Evolutionary conservation across 495 filamentous ascomycete genomes (phyloP).

Genomic region (Aspergillus olivimuriae): DNA sequence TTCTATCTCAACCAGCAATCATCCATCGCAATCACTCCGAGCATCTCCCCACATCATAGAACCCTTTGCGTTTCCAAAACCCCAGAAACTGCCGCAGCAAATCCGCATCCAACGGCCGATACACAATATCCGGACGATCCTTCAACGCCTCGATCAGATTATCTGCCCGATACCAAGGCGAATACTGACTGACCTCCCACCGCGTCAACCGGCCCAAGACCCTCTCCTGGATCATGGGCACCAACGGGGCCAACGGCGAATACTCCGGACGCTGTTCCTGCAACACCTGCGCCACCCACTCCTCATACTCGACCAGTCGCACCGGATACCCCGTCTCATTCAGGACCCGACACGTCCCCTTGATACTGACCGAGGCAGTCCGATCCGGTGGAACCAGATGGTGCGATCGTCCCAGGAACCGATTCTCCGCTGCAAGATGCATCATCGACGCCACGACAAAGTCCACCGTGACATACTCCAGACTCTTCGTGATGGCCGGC

Average conservation of each 20-base stretch:
- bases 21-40: too few species aligned
- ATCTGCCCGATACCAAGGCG: conserved; percentile 1
- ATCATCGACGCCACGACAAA: conserved; percentile 10
- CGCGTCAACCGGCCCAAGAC: conserved; percentile 5
- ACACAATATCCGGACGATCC: background rate
- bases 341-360: conserved; percentile 4
- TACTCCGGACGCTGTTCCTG: background rate
- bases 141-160: conserved; percentile 1
- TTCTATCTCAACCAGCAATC: too few species aligned
- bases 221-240: conserved; percentile 10
- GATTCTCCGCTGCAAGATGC: conserved; percentile 9
- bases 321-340: conserved; percentile 10
- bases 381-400: conserved; percentile 5
- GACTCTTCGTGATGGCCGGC: conserved; percentile 8
- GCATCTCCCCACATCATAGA: conserved; percentile 3
- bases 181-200: conserved; percentile 3
- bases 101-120: background rate
- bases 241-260: conserved; percentile 1
- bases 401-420: conserved; percentile 6
- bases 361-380: conserved; percentile 3
- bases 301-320: conserved; percentile 5
- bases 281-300: conserved; percentile 8
- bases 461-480: conserved; percentile 15
- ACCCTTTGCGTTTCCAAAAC: conserved; percentile 4
- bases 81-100: background rate